Evolutionary conservation across 306 rosid genomes (phyloP).

Genomic region (Rosa persica): DNA sequence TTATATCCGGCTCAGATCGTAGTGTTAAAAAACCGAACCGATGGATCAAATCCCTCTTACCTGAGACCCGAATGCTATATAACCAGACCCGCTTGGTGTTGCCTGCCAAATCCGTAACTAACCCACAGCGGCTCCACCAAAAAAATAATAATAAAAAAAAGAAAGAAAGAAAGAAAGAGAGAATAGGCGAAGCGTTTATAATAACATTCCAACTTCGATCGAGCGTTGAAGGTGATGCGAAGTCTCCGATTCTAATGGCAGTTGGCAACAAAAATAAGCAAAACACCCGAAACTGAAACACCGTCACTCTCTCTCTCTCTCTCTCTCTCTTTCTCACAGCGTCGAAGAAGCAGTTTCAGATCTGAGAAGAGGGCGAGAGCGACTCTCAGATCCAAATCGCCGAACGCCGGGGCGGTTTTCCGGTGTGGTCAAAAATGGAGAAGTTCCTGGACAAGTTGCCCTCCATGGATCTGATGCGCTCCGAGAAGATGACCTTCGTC

Average conservation of each 20-base stretch:
- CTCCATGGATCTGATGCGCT: constrained; percentile 98
- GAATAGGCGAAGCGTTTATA: background rate
- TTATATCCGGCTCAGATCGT: too few relatives aligned
- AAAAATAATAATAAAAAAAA: background rate
- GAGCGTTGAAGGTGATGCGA: constrained; percentile 15
- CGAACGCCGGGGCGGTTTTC: constrained; percentile 21
- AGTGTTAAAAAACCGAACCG: too few relatives aligned
- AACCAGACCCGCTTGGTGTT: background rate
- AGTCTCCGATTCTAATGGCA: constrained; percentile 43
- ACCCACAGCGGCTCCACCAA: too few relatives aligned
- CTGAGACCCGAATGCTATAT: background rate
- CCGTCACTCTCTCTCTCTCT: constrained; percentile 22
- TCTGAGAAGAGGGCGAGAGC: constrained; percentile 12
- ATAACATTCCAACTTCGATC: background rate
- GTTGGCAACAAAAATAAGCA: constrained; percentile 28
- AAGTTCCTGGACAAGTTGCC: constrained; percentile 71
- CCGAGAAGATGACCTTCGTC: constrained; percentile 95
- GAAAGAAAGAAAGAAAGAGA: background rate
- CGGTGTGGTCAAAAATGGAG: constrained; percentile 53
- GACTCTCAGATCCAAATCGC: constrained; percentile 10
- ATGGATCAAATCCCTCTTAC: too few relatives aligned
- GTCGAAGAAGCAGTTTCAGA: constrained; percentile 35
- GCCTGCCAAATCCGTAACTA: background rate
- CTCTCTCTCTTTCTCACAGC: background rate
- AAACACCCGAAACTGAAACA: constrained; percentile 14